Base-by-base conservation (phyloP, 495 filamentous ascomycete genomes). In the Penicillium lagena region DNA sequence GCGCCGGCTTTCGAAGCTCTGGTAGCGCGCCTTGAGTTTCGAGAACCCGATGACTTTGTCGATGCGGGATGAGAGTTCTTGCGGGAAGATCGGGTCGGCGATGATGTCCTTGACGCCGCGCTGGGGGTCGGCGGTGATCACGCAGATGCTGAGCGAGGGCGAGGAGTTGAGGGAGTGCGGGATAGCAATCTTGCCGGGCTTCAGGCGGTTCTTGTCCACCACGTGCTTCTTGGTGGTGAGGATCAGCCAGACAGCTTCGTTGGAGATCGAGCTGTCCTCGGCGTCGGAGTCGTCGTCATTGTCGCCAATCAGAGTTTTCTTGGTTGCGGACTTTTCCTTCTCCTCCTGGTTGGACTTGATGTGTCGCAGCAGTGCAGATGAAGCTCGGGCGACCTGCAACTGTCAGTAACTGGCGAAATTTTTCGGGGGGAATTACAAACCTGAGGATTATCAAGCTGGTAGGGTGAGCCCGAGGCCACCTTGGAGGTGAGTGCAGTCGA, bases 171-270 rank as follows among this genome's bases (percentile, higher is more conserved):
- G 76, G 5, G 87, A 72, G 61, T 93, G 80, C 10, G 89, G 87
- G 39, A 77, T 56, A 43, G 37, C 55, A 55, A 86, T 77, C 55
- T 82, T 85, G 37, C 72, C 71, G 27, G 93, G 91, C 71, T 95
- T 95, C 42, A 96, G 74, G 35, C 77, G 78, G 60, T 81, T 81
- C 55, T 78, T 77, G 57, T 89, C 82, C 42, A 79, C 71, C 44
- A 91, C 81, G 60, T 93, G 87, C 65, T 86, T 88, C 68, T 97
- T 97, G 37, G 90, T 95, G 37, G 88, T 87, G 40, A 98, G 68
- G 9, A 82, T 80, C 29, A 98, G 78, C 85, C 86, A 95, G 43
- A 97, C 72, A 3, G 87, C 78, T 47, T 81, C 77, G 42, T 80
- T 79, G 43, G 82, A 75, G 35, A 58, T 22, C 1, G 65, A 47